Evolutionary conservation across 176 grass and related monocot species (phyloP), one percentile per base, ranked within the genome.

Genomic region (Oryza rufipogon): DNA sequence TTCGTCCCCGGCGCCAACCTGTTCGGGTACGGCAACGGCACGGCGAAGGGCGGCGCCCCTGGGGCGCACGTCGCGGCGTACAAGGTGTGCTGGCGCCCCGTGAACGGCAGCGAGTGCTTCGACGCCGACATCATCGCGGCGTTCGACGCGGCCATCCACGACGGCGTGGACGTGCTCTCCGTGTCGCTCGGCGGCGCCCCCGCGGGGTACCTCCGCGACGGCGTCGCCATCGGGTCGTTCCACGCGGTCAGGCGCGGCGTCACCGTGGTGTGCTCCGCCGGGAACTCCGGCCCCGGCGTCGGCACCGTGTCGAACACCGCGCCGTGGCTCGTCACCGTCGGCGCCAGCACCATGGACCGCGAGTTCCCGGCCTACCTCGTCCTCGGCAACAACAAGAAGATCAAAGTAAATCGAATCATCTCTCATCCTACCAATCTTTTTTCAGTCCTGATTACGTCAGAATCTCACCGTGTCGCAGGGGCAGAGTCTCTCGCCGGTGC

Each of bases 21-120:
- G 23, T 98, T 93, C 80, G 91, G 93, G 2, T 89, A 87, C 70
- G 91, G 93, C 87, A 98, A 92, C 39, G 96, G 96, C 68, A 98
- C 89, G 23, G 96, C 93, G 20, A 98, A 92, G 68, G 96, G 96
- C 28, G 93, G 96, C 2, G 91, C 93, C 0, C 96, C 96, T 0
- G 14, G 36, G 6, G 96, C 96, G 2, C 92, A 67, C 45, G 82
- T 79, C 9, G 96, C 96, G 12, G 89, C 96, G 1, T 98, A 98
- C 86, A 98, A 98, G 86, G 95, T 95, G 38, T 98, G 95, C 88
- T 98, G 95, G 92, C 92, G 82, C 28, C 95, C 92, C 14, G 87
- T 97, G 1, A 89, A 93, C 54, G 96, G 91, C 52, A 91, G 87
- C 74, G 96, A 98, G 85, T 98, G 96, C 85, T 92, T 89, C 84